phyloP scores from a whole-genome alignment of 345 rosid species.

The Acer campestre region DNA sequence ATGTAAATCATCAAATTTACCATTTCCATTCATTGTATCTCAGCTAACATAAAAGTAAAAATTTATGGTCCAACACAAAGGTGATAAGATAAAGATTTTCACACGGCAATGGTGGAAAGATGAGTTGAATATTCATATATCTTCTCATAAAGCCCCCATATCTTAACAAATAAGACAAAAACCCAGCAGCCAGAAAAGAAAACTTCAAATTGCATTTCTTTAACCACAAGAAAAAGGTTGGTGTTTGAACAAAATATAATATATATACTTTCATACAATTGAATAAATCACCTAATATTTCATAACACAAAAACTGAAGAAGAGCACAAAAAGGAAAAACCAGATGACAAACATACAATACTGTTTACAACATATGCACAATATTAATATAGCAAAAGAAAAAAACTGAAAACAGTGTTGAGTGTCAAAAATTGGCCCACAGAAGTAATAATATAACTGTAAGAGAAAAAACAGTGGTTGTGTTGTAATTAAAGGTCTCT shows the following conservation, averaged over 20 bases:
- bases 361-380: background rate
- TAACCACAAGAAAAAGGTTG: background rate
- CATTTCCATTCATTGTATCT: no score
- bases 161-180: no score
- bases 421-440: constrained; percentile 32
- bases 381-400: background rate
- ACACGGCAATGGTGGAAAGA: no score
- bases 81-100: no score
- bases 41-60: no score
- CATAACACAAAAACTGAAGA: background rate
- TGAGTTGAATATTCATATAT: no score
- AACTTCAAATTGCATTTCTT: no score
- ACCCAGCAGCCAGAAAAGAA: background rate
- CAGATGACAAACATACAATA: background rate
- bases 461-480: constrained; percentile 22
- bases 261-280: background rate
- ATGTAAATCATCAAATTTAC: no score
- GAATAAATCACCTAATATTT: background rate
- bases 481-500: constrained; percentile 13
- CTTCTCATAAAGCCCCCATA: no score
- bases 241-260: background rate
- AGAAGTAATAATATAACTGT: constrained; percentile 9
- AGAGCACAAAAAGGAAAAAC: background rate
- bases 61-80: no score
- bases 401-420: constrained; percentile 18